Conservation (phyloP, 2,329 filamentous ascomycete species). For the Biscogniauxia marginata region DNA sequence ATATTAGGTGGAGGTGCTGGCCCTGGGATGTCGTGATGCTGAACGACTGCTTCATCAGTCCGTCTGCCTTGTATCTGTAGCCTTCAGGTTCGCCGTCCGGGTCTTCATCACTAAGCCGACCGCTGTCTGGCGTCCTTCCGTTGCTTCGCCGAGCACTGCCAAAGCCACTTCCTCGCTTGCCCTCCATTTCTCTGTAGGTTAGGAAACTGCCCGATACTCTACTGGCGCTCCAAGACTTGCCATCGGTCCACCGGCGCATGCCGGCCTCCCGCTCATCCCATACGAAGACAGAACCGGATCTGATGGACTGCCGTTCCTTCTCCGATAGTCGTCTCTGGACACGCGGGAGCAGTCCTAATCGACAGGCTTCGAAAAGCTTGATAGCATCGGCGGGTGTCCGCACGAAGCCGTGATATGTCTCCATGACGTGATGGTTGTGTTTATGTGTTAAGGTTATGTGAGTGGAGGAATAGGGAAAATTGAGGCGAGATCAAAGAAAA, state of each 20-base stretch:
- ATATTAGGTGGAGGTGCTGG: slow-evolving; percentile 95
- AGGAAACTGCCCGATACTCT: slow-evolving; percentile 96
- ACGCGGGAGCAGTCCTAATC: slow-evolving; percentile 81
- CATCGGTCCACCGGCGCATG: slow-evolving; percentile 98
- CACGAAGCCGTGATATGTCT: slow-evolving; percentile 94
- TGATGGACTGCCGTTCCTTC: slow-evolving; percentile 94
- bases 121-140: slow-evolving; percentile 81
- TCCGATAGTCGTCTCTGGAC: slow-evolving; percentile 93
- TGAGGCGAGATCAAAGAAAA: slow-evolving; percentile 3
- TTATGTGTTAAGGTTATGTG: slow-evolving; percentile 6
- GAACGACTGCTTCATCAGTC: slow-evolving; percentile 99
- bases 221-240: slow-evolving; percentile 98
- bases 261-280: slow-evolving; percentile 98
- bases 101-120: slow-evolving; percentile 78
- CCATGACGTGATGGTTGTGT: slow-evolving; percentile 60
- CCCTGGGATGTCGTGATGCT: slow-evolving; percentile 89
- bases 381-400: slow-evolving; percentile 96
- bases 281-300: slow-evolving; percentile 97
- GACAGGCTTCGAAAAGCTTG: slow-evolving; percentile 96
- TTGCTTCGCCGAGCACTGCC: slow-evolving; percentile 55
- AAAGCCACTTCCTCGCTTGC: slow-evolving; percentile 84
- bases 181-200: slow-evolving; percentile 98
- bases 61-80: slow-evolving; percentile 93
- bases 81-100: slow-evolving; percentile 84
- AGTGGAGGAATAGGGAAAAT: slow-evolving; percentile 8